Evolutionary conservation across 2,329 filamentous ascomycete species (phyloP).

Genomic region (Neonectria coccinea): DNA sequence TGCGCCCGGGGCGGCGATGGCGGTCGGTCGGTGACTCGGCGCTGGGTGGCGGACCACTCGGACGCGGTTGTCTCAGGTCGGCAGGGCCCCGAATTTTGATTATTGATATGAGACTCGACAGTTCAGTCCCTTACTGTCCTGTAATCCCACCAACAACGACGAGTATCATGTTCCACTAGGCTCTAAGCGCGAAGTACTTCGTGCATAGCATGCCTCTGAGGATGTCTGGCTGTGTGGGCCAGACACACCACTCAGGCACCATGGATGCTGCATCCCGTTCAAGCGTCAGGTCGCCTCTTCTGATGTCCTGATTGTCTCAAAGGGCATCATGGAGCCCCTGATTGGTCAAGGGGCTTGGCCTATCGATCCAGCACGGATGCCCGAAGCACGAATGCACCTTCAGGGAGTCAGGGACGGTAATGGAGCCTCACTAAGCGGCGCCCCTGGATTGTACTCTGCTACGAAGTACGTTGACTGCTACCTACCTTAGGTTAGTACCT

Average conservation of each 20-base stretch:
- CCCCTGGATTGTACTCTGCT: conserved; percentile 8
- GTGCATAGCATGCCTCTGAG: conserved; percentile 19
- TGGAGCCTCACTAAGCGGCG: conserved; percentile 20
- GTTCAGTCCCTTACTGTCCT: conserved; percentile 4
- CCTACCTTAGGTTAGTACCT: too few relatives aligned
- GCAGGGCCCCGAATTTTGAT: conserved; percentile 22
- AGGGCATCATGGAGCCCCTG: conserved; percentile 15
- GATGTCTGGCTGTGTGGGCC: conserved; percentile 13
- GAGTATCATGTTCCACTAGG: background rate
- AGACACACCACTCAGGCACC: conserved; percentile 24
- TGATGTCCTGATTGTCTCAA: conserved; percentile 23
- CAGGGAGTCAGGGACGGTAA: conserved; percentile 14
- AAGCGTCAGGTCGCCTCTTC: conserved; percentile 13
- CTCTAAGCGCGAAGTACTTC: background rate
- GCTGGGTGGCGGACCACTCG: conserved; percentile 27
- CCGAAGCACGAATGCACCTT: conserved; percentile 23
- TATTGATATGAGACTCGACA: conserved; percentile 21
- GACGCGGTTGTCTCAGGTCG: conserved; percentile 30
- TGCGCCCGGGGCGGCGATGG: background rate
- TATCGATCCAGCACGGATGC: conserved; percentile 22
- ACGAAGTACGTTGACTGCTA: background rate
- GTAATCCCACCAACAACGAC: background rate
- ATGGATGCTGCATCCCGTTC: conserved; percentile 19
- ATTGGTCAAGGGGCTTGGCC: conserved; percentile 23
- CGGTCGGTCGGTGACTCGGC: conserved; percentile 6